Evolutionary conservation across 225 moss, liverwort and hornwort species (phyloP).

Genomic region (Sphagnum tenellum): DNA sequence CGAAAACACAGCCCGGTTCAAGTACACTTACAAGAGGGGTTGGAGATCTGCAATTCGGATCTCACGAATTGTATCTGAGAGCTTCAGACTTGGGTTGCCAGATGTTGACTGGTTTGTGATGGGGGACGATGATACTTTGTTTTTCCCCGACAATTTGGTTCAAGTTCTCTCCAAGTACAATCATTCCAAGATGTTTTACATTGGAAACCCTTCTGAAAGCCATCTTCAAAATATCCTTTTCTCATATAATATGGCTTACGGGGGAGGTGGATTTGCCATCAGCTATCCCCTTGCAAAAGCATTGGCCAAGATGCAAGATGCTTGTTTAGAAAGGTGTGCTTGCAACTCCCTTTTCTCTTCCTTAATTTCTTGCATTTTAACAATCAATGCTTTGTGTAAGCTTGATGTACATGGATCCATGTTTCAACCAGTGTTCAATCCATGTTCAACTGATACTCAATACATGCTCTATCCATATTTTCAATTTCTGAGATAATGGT

Average conservation of each 20-base stretch:
- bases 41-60: constrained; percentile 27
- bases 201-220: constrained; percentile 25
- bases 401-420: neutral
- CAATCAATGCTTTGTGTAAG: neutral
- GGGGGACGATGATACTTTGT: constrained; percentile 67
- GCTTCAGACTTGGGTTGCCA: constrained; percentile 21
- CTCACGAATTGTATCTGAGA: constrained; percentile 36
- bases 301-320: constrained; percentile 19
- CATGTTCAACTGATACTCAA: neutral
- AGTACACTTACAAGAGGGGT: constrained; percentile 13
- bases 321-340: constrained; percentile 17
- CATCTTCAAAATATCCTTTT: constrained; percentile 17
- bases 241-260: constrained; percentile 32
- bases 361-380: neutral
- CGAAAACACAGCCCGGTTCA: constrained; percentile 21
- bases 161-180: constrained; percentile 46
- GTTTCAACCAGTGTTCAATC: neutral
- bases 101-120: constrained; percentile 68
- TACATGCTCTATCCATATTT: neutral
- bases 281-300: constrained; percentile 14
- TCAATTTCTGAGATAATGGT: neutral
- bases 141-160: constrained; percentile 41
- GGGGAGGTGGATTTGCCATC: constrained; percentile 38
- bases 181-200: constrained; percentile 14
- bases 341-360: neutral